Evolutionary conservation across 768 basidiomycete genomes (phyloP), one percentile per base, ranked within the genome.

Genomic region (Xerocomus brunneocitrinus): DNA sequence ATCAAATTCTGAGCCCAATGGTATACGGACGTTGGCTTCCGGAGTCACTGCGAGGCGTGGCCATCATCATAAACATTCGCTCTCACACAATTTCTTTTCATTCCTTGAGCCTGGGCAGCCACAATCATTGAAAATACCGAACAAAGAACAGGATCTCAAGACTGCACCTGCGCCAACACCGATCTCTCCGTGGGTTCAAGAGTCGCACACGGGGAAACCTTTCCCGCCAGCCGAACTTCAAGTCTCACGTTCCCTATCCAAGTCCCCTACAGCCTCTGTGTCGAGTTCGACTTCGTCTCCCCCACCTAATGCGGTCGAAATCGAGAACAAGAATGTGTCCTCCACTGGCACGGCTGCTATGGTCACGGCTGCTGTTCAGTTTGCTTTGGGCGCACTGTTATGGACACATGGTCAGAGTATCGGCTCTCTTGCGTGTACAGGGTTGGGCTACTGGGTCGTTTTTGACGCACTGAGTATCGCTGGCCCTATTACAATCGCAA

Each of bases 31-130:
- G 9, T 65, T 63, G 5, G 16, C 44, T 54, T 38, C 58, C 34
- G 51, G 67, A 57, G 54, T 74, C 62, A 46, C 71, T 56, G 27
- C 61, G 56, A 58, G 61, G 65, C 66, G 87, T 38, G 91, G 90
- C 0, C 91, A 92, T 63, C 87, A 97, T 70, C 94, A 95, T 64
- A 92, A 93, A 69, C 94, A 95, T 68, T 95, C 92, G 0, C 70
- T 94, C 10, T 95, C 93, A 0, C 93, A 97, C 67, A 92, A 91
- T 62, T 94, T 97, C 71, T 95, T 95, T 71, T 93, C 92, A 0
- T 97, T 97, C 66, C 84, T 98, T 40, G 92, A 95, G 60, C 92
- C 92, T 1, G 84, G 83, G 8, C 59, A 54, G 42, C 39, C 19
- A 9, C 50, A 25, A 9, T 35, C 38, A 2, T 32, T 57, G 13